Base-by-base conservation (phyloP, 345 rosid genomes). In the Euphorbia peplus region DNA sequence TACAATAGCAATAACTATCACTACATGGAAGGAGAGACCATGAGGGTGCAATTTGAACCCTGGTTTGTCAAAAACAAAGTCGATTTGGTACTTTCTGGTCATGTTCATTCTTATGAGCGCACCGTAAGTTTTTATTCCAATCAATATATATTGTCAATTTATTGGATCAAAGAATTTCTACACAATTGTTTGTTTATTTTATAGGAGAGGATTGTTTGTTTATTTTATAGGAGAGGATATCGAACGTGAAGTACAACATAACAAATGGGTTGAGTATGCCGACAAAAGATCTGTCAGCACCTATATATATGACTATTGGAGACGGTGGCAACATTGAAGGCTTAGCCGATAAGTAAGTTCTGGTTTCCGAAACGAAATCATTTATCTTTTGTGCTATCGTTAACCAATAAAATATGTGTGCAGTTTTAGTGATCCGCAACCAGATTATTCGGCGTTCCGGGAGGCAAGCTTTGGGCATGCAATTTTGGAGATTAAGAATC, bases 301-400 rank as follows among this genome's bases (percentile, higher is more conserved):
- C 84, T 8, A 61, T 77, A 1, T 75, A 81, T 25, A 39, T 77
- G 8, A 81, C 79, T 11, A 71, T 77, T 44, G 84, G 84, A 10
- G 81, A 81, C 66, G 81, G 84, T 47, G 81, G 84, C 50, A 81
- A 81, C 51, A 62, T 77, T 46, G 81, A 81, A 75, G 81, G 84
- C 48, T 5, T 77, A 47, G 84, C 84, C 15, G 22, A 71, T 30
- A 70, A 57, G 79, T 77, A 68, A 26, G 55, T 8, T 28, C 37
- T 6, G 4, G n/a, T n/a, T n/a, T n/a, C n/a, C n/a, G n/a, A n/a
- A n/a, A n/a, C n/a, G n/a, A n/a, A n/a, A n/a, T n/a, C n/a, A n/a
- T n/a, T n/a, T n/a, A n/a, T n/a, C n/a, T n/a, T n/a, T n/a, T n/a
- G n/a, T n/a, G n/a, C n/a, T n/a, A n/a, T n/a, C n/a, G n/a, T n/a